Conservation (phyloP, 352 stramenopile genomes). For the Globisporangium okanoganense region DNA sequence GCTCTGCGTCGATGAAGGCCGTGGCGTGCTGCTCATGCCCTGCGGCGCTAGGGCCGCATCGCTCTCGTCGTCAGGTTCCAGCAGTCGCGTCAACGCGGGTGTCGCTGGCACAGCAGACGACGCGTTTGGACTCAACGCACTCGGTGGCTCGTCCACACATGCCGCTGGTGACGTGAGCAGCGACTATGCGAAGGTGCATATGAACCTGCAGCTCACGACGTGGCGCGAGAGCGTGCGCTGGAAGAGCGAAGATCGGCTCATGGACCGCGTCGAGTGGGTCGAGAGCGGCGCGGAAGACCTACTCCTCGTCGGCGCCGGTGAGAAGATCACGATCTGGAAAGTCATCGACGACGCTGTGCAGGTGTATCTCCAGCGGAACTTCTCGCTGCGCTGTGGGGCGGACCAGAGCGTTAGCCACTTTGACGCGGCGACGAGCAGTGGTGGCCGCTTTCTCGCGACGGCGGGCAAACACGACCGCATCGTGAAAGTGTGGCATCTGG, state of each 20-base stretch:
- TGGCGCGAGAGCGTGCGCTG: conserved; percentile 73
- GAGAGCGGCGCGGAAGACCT: conserved; percentile 68
- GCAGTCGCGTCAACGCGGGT: conserved; percentile 3
- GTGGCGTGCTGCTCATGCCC: conserved; percentile 61
- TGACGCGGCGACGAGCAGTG: conserved; percentile 41
- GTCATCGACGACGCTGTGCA: conserved; percentile 74
- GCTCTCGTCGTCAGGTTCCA: not conserved
- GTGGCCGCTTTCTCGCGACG: conserved; percentile 57
- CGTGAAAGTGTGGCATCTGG: conserved; percentile 65
- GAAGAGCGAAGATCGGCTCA: conserved; percentile 52
- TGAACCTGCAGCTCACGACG: conserved; percentile 61
- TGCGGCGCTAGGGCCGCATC: not conserved
- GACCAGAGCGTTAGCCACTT: conserved; percentile 40
- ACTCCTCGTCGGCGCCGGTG: conserved; percentile 55
- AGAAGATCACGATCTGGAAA: conserved; percentile 81
- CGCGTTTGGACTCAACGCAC: not conserved
- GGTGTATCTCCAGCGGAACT: conserved; percentile 74
- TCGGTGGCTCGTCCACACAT: not conserved
- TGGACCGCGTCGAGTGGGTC: conserved; percentile 74
- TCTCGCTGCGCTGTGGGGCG: conserved; percentile 25
- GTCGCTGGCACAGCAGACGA: conserved; percentile 1
- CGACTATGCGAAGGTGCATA: conserved; percentile 63
- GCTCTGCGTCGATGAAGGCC: conserved; percentile 56
- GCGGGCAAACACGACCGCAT: conserved; percentile 56
- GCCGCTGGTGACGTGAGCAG: conserved; percentile 15